A percentile compares a stretch with the other conserved stretches of the same genome.
phyloP scores from a whole-genome alignment of 768 basidiomycete species.

The Podaxis carcinomalis region DNA sequence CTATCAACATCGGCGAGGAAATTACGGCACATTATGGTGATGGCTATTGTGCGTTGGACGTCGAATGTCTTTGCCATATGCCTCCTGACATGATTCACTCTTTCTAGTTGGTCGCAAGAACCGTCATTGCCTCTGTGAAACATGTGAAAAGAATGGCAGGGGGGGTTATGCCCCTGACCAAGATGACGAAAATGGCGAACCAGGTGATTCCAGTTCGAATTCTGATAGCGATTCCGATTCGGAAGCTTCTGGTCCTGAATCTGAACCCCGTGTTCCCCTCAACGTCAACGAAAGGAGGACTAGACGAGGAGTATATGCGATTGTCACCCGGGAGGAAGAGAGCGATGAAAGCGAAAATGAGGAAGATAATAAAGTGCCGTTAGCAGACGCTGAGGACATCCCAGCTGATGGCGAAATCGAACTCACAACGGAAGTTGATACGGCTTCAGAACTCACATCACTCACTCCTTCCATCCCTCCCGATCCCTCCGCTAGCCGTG shows the following conservation, averaged over 20 bases:
- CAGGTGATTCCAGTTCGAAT: slow-evolving; percentile 20
- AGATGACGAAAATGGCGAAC: slow-evolving; percentile 40
- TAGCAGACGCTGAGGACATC: slow-evolving; percentile 42
- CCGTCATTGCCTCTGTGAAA: slow-evolving; percentile 72
- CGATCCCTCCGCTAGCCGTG: slow-evolving; percentile 25
- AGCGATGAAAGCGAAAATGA: slow-evolving; percentile 62
- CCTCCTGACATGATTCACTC: slow-evolving; percentile 11
- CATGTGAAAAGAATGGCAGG: slow-evolving; percentile 70
- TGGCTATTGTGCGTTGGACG: slow-evolving; percentile 70
- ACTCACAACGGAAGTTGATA: slow-evolving; percentile 44
- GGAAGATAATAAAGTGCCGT: slow-evolving; percentile 40
- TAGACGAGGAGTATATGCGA: slow-evolving; percentile 77
- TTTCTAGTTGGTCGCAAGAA: slow-evolving; percentile 37
- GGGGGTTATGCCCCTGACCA: slow-evolving; percentile 71
- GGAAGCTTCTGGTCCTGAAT: slow-evolving; percentile 40
- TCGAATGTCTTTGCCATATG: background rate
- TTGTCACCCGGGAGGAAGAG: slow-evolving; percentile 54
- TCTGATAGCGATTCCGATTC: slow-evolving; percentile 50
- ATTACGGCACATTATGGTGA: slow-evolving; percentile 90
- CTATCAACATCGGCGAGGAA: slow-evolving; percentile 78
- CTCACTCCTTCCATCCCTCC: slow-evolving; percentile 34
- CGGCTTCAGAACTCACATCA: slow-evolving; percentile 42
- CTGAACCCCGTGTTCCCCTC: slow-evolving; percentile 31
- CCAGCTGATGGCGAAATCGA: slow-evolving; percentile 52
- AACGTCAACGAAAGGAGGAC: slow-evolving; percentile 80